phyloP scores from a whole-genome alignment of 306 rosid species.

The Luffa aegyptiaca region DNA sequence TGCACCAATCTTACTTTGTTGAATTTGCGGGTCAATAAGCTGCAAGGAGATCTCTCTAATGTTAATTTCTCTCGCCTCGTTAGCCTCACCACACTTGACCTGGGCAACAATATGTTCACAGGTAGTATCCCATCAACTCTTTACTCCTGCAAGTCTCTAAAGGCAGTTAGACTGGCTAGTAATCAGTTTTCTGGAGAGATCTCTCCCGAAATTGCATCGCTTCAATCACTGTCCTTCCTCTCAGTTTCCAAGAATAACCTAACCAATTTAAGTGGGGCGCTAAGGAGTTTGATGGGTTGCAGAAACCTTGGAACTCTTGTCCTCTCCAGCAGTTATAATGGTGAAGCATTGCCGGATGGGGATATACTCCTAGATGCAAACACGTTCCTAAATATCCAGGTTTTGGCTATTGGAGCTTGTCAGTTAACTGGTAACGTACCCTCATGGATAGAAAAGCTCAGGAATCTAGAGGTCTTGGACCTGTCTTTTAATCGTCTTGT shows the following conservation, averaged over 20 bases:
- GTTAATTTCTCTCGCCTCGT: constrained; percentile 55
- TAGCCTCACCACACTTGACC: constrained; percentile 56
- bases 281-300: constrained; percentile 47
- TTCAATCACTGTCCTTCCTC: constrained; percentile 57
- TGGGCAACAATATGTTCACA: constrained; percentile 56
- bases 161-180: constrained; percentile 61
- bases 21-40: constrained; percentile 63
- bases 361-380: constrained; percentile 29
- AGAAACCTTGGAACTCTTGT: constrained; percentile 60
- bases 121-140: constrained; percentile 67
- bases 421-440: constrained; percentile 60
- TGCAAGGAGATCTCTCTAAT: constrained; percentile 55
- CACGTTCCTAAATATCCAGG: constrained; percentile 56
- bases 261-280: constrained; percentile 48
- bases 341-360: constrained; percentile 50
- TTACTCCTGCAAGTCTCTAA: constrained; percentile 63
- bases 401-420: constrained; percentile 75
- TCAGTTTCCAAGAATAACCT: constrained; percentile 59
- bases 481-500: constrained; percentile 47
- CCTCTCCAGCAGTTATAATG: constrained; percentile 37
- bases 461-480: constrained; percentile 61
- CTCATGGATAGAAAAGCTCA: constrained; percentile 54
- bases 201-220: constrained; percentile 36
- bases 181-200: constrained; percentile 63
- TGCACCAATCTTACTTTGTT: constrained; percentile 53